Base-by-base conservation (phyloP, 2,329 filamentous ascomycete species). In the Beauveria australis region DNA sequence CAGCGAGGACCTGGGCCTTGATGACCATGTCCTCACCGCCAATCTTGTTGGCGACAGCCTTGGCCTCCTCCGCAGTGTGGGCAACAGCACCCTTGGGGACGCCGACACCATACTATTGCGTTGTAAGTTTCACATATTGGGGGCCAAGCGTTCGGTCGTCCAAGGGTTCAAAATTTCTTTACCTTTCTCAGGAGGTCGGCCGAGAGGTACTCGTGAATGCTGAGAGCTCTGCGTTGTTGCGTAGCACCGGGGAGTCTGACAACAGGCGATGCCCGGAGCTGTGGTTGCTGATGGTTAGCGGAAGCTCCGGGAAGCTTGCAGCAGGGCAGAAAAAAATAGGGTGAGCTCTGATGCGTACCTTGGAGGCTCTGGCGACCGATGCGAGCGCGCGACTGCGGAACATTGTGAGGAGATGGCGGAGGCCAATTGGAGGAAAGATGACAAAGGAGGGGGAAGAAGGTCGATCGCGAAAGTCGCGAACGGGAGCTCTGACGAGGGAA, bases 1-100 rank as follows among this genome's bases (percentile, higher is more conserved):
- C 94, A 65, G 94, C 94, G 65, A 99, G 89, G 64, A 99, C 94
- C 82, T 99, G 94, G 64, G 94, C 94, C 86, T 99, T 99, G 85
- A 99, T 97, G 69, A 99, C 94, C 86, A 97, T 93, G 76, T 99
- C 94, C 74, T 96, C 93, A 70, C 84, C 89, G 81, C 91, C 89
- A 72, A 99, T 94, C 67, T 87, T 81, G 80, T 93, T 92, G 62
- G 94, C 94, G 71, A 97, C 85, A 70, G 85, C 81, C 84, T 97
- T 93, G 67, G 94, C 94, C 82, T 97, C 94, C 71, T 88, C 85
- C 53, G 89, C 85, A 64, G 81, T 88, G 75, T 86, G 19, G 68
- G 94, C 94, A 71, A 96, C 92, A 73, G 88, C 81, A 68, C 94
- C 94, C 75, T 92, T 89, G 69, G 94, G 94, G 49, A 97, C 91